Evolutionary conservation across 768 basidiomycete species (phyloP).

Genomic region (Mrakia frigida): DNA sequence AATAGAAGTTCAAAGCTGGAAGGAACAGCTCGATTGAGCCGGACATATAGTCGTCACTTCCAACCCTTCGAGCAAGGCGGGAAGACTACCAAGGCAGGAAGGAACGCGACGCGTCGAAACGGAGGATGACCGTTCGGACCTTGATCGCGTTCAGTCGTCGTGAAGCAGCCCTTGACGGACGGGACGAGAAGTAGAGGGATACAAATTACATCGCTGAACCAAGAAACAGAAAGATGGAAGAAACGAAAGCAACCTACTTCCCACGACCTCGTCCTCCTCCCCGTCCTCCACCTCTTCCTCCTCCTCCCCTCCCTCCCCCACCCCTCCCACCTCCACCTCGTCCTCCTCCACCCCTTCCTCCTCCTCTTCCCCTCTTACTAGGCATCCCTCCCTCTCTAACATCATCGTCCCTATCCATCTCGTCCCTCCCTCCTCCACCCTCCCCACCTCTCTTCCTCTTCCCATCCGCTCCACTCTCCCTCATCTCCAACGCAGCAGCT

Average conservation of each 20-base stretch:
- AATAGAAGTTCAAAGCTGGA: no score
- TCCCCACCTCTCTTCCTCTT: constrained; percentile 50
- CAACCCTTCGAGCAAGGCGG: no score
- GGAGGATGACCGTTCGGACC: no score
- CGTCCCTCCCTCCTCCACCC: constrained; percentile 55
- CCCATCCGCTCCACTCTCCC: constrained; percentile 64
- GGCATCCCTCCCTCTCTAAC: constrained; percentile 86
- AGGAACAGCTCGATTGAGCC: no score
- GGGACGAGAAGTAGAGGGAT: background rate
- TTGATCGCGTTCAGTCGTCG: no score
- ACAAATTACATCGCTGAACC: background rate
- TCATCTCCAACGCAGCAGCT: constrained; percentile 70
- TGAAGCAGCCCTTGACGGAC: no score
- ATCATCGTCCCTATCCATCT: constrained; percentile 88
- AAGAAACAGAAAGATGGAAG: background rate
- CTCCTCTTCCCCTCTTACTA: constrained; percentile 42
- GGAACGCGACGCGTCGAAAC: no score
- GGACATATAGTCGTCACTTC: no score
- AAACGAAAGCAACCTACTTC: background rate
- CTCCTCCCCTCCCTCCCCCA: constrained; percentile 15
- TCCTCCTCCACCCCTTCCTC: constrained; percentile 22
- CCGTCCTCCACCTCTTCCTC: constrained; percentile 18
- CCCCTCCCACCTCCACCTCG: constrained; percentile 19
- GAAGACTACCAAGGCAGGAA: no score
- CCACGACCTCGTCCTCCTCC: constrained; percentile 22